Evolutionary conservation across 2,329 filamentous ascomycete genomes (phyloP), one percentile per base, ranked within the genome.

Genomic region (Aspergillus candidus): DNA sequence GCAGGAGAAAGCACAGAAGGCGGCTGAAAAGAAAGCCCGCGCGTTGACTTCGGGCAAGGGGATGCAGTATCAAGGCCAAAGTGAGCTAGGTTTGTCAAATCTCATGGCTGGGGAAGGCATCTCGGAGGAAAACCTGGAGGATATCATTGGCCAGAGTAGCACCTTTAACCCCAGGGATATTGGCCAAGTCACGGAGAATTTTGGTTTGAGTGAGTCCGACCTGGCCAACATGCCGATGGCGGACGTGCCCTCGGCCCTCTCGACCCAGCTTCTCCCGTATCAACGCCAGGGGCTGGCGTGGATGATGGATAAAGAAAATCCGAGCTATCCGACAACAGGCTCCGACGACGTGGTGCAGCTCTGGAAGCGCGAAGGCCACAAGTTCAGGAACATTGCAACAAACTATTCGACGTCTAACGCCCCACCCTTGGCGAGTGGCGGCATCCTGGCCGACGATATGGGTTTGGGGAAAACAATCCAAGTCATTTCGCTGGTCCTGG

Each of bases 391-490:
- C 63, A 74, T 87, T 51, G 86, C 83, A 47, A 91, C 82, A 0
- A 82, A 82, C 41, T 90, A 82, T 60, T 76, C 80, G 8, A 80
- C 76, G 7, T 64, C 62, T 0, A 64, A 62, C 3, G 65, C 75
- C 1, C 88, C 88, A 0, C 64, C 70, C 1, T 73, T 94, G 15
- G 80, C 86, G 6, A 86, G 81, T 39, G 89, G 89, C 13, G 89
- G 89, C 29, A 89, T 95, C 39, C 74, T 95, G 7, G 88, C 88
- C 2, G 89, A 95, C 62, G 89, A 95, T 57, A 95, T 95, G 90
- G 89, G 89, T 3, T 69, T 95, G 4, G 89, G 89, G 17, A 94
- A 94, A 70, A 95, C 89, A 0, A 74, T 95, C 7, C 86, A 94
- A 61, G 77, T 89, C 38, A 91, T 95, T 54, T 86, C 86, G 41